Evolutionary conservation across 257 asterid species (phyloP).

Genomic region (Ligustrum vulgare): DNA sequence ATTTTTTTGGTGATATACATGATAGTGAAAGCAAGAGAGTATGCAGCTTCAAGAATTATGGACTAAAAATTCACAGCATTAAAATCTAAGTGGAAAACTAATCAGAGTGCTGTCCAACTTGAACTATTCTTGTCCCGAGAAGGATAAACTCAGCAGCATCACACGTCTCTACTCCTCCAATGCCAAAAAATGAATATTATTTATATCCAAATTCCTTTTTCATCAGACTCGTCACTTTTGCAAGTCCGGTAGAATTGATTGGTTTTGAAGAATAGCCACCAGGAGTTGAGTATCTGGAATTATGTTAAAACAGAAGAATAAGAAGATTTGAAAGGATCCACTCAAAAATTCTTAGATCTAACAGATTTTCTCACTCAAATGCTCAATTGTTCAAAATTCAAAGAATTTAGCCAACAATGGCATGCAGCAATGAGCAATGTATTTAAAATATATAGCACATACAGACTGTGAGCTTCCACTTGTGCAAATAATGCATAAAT

Average conservation of each 20-base stretch:
- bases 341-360: not conserved
- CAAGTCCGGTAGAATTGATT: constrained; percentile 97
- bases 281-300: constrained; percentile 80
- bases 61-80: not conserved
- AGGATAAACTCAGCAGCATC: constrained; percentile 98
- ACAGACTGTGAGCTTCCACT: no score
- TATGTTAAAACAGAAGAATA: constrained; percentile 11
- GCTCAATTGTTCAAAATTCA: no score
- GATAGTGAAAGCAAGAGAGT: no score
- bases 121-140: constrained; percentile 91
- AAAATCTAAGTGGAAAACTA: not conserved
- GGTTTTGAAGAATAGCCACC: constrained; percentile 96
- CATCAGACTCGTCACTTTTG: constrained; percentile 94
- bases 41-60: no score
- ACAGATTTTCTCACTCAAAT: not conserved
- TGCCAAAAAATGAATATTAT: constrained; percentile 75
- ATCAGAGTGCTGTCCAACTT: constrained; percentile 44
- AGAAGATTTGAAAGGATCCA: not conserved
- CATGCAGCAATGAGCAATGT: no score
- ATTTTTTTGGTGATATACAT: no score
- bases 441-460: no score
- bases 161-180: constrained; percentile 93
- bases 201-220: constrained; percentile 58
- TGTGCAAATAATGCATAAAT: no score
- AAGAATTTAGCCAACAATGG: no score